Evolutionary conservation across 2,329 filamentous ascomycete species (phyloP), one percentile per base, ranked within the genome.

Genomic region (Stachybotrys chartarum): DNA sequence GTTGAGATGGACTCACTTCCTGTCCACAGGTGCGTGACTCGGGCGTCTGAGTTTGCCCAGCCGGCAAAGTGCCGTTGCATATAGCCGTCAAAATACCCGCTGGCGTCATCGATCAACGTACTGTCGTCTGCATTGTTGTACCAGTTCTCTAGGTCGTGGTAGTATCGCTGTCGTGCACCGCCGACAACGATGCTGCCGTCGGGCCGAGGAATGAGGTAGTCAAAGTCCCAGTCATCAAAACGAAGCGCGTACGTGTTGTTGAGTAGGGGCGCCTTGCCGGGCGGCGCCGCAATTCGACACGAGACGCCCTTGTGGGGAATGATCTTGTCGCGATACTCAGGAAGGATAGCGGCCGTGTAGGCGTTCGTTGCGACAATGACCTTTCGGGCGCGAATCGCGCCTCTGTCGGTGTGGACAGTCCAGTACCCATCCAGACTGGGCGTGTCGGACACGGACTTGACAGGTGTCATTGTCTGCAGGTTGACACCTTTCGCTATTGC

Each of bases 61-160:
- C 78, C 78, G 1, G 57, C 63, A 54, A 80, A 80, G 51, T 71
- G 70, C 6, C 69, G 63, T 57, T 76, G 74, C 73, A 81, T 80
- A 54, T 78, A 78, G 0, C 68, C 68, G 24, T 75, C 68, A 57
- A 79, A 82, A 61, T 80, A 76, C 30, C 64, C 52, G 39, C 67
- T 66, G 0, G 74, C 74, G 0, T 65, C 58, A 4, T 71, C 68
- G n/a, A 83, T 76, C 5, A 76, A 60, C 5, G 64, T 67, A 6
- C 7, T 8, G 6, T 69, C 66, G 60, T 82, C 79, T 16, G 66
- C 68, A 49, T 71, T 73, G 32, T 74, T 64, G 57, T 74, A 75
- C 77, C 77, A 80, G 45, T 67, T 58, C 8, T 66, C 56, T 4
- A 61, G 58, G 14, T 75, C 61, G 6, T 63, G 49, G 6, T 59